These are phyloP conservation scores for Termitomyces sp. DNA, from an alignment of 768 basidiomycete genomes.

Conservation along the genomic window DNA sequence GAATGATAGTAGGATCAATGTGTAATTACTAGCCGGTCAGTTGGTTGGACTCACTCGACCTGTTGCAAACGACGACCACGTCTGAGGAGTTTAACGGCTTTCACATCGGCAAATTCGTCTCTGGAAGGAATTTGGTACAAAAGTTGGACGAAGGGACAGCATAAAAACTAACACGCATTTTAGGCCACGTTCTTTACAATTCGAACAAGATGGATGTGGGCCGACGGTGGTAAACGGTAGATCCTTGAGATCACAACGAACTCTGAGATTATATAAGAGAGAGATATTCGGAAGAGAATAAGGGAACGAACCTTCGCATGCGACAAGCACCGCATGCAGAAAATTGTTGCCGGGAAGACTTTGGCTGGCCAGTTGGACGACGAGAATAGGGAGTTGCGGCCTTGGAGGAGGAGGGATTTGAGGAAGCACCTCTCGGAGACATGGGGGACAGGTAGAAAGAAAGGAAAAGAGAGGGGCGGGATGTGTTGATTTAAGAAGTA, in stretches of 20 bases:
- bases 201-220: constrained; percentile 65
- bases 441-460: constrained; percentile 43
- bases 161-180: constrained; percentile 84
- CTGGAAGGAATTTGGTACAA: constrained; percentile 34
- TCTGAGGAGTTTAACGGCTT: constrained; percentile 81
- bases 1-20: constrained; percentile 9
- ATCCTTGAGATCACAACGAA: constrained; percentile 93
- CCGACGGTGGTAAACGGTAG: constrained; percentile 50
- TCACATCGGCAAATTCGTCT: constrained; percentile 89
- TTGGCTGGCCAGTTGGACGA: constrained; percentile 57
- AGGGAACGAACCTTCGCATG: constrained; percentile 62
- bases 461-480: constrained; percentile 18
- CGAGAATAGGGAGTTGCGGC: constrained; percentile 42
- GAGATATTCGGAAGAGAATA: constrained; percentile 2
- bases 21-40: not conserved
- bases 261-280: constrained; percentile 43
- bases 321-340: constrained; percentile 94
- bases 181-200: constrained; percentile 84
- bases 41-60: constrained; percentile 61
- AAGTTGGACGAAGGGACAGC: constrained; percentile 1
- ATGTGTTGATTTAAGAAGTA: constrained; percentile 31
- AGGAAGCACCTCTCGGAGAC: constrained; percentile 51
- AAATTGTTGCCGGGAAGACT: constrained; percentile 80
- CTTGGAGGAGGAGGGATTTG: constrained; percentile 32
- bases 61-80: constrained; percentile 79